Evolutionary conservation across 164 flowering plant genomes (phyloP), one percentile per base, ranked within the genome.

Genomic region (Platanus orientalis): DNA sequence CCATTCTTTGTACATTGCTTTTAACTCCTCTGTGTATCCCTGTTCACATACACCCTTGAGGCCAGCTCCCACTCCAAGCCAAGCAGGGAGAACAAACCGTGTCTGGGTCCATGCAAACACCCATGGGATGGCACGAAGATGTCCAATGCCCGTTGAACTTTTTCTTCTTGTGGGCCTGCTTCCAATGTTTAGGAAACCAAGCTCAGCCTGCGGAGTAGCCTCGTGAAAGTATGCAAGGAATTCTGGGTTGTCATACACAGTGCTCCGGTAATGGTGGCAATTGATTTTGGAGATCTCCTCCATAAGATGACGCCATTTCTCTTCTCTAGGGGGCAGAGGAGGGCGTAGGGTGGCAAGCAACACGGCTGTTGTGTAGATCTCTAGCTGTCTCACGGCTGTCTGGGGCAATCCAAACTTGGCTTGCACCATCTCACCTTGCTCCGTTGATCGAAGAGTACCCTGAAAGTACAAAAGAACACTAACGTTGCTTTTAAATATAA

Each of bases 391-490:
- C 25, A 90, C 83, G 1, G 98, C 96, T 7, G 83, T 88, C 58
- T 90, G 88, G 44, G 98, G 90, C 36, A 86, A 73, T 44, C 98
- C 98, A 65, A 92, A 92, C 72, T 92, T 92, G 28, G 98, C 96
- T 66, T 92, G 96, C 51, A 90, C 98, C 98, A 92, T 92, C 81
- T 92, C 98, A 61, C 98, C 98, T 86, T 92, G 98, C 76, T 92
- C 98, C 20, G 98, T 92, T 68, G 96, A 90, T 17, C 98, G 78
- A 6, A 92, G 83, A 1, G 96, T 90, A 58, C 98, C 98, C 98
- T 92, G 79, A 56, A 26, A 66, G 60, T 45, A n/a, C n/a, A 54
- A 34, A 45, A 69, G 50, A 65, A 57, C 1, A 3, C 55, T 29
- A 12, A 17, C 12, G 26, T 52, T 36, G 24, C 10, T 19, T 23